Evolutionary conservation across 371 early-diverging fungal genomes (phyloP).

Genomic region (Parasitella parasitica): DNA sequence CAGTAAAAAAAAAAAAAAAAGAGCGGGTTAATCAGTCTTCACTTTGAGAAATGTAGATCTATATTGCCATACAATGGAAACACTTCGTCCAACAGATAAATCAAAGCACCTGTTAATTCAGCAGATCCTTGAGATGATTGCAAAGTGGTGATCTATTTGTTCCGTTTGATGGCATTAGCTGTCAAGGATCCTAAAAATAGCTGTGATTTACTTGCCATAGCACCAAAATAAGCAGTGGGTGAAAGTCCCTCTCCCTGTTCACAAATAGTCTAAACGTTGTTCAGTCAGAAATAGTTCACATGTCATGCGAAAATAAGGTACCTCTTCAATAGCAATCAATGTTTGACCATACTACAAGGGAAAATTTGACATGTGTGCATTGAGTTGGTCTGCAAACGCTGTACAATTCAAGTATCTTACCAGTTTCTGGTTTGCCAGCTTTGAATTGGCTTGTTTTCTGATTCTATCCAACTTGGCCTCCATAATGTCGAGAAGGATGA

Average conservation of each 20-base stretch:
- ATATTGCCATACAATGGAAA: slow-evolving; percentile 66
- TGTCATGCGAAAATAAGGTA: slow-evolving; percentile 16
- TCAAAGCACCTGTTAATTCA: slow-evolving; percentile 65
- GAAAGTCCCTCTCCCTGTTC: slow-evolving; percentile 68
- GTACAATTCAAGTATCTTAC: too few species aligned
- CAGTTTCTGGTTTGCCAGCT: slow-evolving; percentile 82
- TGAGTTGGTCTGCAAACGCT: neutral
- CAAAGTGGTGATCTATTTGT: slow-evolving; percentile 75
- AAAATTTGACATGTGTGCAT: neutral
- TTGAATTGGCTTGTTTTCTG: slow-evolving; percentile 71
- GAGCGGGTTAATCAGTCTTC: too few species aligned
- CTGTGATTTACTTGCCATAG: slow-evolving; percentile 68
- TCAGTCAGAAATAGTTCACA: neutral
- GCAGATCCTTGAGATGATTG: slow-evolving; percentile 43
- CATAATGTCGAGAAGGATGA: slow-evolving; percentile 26
- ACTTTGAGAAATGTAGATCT: neutral
- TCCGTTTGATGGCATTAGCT: neutral
- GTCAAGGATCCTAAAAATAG: neutral
- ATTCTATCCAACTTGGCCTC: slow-evolving; percentile 53
- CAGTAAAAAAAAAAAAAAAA: too few species aligned
- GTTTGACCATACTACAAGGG: slow-evolving; percentile 75
- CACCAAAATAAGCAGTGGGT: slow-evolving; percentile 89
- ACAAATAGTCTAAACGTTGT: slow-evolving; percentile 58
- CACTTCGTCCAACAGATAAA: slow-evolving; percentile 81
- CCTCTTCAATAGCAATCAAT: slow-evolving; percentile 86